Percentiles rank a stretch among this genome's conserved stretches.
These are phyloP conservation scores for Pestalotiopsis sp. DNA, from an alignment of 2,329 filamentous ascomycete genomes.

Conservation along the genomic window DNA sequence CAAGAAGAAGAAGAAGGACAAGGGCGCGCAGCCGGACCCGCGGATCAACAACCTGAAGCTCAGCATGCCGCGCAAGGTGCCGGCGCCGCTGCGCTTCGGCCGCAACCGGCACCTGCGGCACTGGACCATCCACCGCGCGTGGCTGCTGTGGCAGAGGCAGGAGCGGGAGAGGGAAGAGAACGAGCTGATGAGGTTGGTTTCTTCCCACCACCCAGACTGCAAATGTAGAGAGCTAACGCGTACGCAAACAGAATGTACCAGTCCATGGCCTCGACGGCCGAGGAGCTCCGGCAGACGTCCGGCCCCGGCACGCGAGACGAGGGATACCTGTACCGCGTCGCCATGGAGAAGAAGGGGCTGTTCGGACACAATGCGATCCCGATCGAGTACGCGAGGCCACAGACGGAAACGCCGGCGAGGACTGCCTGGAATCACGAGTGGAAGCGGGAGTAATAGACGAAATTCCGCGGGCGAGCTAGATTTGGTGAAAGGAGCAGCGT, in stretches of 20 bases:
- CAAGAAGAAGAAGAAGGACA: slow-evolving; percentile 26
- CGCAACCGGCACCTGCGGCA: slow-evolving; percentile 87
- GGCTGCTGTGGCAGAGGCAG: slow-evolving; percentile 78
- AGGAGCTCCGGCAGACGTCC: slow-evolving; percentile 70
- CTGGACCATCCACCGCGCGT: slow-evolving; percentile 98
- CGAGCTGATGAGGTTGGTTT: slow-evolving; percentile 66
- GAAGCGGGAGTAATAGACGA: slow-evolving; percentile 57
- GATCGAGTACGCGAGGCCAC: slow-evolving; percentile 85
- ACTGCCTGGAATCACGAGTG: slow-evolving; percentile 93
- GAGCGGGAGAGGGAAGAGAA: slow-evolving; percentile 64
- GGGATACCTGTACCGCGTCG: slow-evolving; percentile 80
- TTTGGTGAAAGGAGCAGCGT: neutral
- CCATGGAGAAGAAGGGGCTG: slow-evolving; percentile 88
- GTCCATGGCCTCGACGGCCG: slow-evolving; percentile 82
- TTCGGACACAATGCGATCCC: slow-evolving; percentile 75
- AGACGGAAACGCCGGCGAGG: slow-evolving; percentile 80
- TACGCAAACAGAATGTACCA: slow-evolving; percentile 77
- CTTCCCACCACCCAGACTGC: no score
- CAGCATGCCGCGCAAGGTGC: slow-evolving; percentile 54
- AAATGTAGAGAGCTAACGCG: no score
- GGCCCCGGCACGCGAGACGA: slow-evolving; percentile 60
- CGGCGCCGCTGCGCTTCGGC: slow-evolving; percentile 80
- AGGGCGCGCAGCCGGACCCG: slow-evolving; percentile 40
- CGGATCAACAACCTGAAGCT: slow-evolving; percentile 47
- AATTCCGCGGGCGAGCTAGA: neutral